Base-by-base conservation (phyloP, 176 grass and related monocot genomes). In the Phoenix dactylifera region DNA sequence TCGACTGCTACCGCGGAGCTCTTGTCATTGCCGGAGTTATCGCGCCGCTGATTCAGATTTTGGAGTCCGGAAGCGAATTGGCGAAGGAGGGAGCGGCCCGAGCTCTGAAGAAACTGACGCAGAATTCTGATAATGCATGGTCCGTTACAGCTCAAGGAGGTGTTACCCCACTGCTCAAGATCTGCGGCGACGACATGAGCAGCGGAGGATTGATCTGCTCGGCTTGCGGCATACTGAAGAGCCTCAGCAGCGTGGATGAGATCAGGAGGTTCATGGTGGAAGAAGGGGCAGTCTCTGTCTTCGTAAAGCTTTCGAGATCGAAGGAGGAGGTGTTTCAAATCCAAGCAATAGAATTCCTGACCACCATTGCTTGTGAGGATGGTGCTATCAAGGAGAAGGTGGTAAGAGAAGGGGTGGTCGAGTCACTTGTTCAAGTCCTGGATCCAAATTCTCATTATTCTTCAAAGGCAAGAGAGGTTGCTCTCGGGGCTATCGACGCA, bases 121-220 rank as follows among this genome's bases (percentile, higher is more conserved):
- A 89, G 69, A 93, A 98, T 76, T 77, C 87, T 2, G 85, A 89
- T 48, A 98, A 98, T 72, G 87, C 82, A 16, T 98, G 88, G 85
- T 86, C 94, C 3, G 85, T 98, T 18, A 83, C 83, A 14, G 94
- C 94, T 26, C 93, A 98, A 24, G 88, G 88, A 16, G 94, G 94
- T 56, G 84, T 93, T 50, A 65, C 76, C 15, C 60, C 77, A 1
- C 53, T 98, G 39, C 82, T 98, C 51, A 80, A 72, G 57, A 73
- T 72, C 20, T 98, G 82, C 64, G 4, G 72, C 17, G 81, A 85
- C 66, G 28, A 26, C 16, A 4, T 17, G 0, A 66, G 78, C 72
- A 26, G 30, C 49, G 51, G 54, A 7, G 88, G 86, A 39, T 58
- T 98, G 26, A 72, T 73, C 19, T 72, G 71, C 32, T 64, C 78